Conservation (phyloP, 2,329 filamentous ascomycete genomes). For the Fusarium pseudoanthophilum region DNA sequence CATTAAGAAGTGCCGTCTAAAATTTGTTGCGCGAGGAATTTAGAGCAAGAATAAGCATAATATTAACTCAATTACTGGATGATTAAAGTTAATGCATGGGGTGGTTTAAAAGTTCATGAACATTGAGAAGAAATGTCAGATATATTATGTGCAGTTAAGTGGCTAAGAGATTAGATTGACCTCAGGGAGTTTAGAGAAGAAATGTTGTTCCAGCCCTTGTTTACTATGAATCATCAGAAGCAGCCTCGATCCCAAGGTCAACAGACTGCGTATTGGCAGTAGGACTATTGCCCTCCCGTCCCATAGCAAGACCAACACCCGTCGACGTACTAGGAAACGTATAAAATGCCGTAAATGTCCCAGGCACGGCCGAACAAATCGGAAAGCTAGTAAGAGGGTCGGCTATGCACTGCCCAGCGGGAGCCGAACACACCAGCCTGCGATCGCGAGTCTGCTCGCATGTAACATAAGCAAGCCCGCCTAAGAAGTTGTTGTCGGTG, state of each 20-base stretch:
- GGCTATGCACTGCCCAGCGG: neutral
- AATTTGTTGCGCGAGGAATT: neutral
- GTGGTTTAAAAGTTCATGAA: neutral
- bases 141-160: neutral
- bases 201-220: neutral
- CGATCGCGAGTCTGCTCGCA: neutral
- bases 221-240: neutral
- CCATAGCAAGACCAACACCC: neutral
- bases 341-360: neutral
- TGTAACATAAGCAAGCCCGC: neutral
- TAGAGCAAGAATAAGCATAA: neutral
- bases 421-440: neutral
- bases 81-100: neutral
- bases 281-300: neutral
- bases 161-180: fast-evolving
- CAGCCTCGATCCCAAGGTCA: neutral
- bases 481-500: neutral
- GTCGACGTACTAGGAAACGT: fast-evolving
- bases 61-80: neutral
- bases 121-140: neutral
- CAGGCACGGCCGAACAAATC: neutral
- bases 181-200: neutral
- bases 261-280: neutral
- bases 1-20: neutral
- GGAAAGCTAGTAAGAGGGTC: neutral